These are phyloP conservation scores for Mycena latifolia DNA, from an alignment of 768 basidiomycete species.

Conservation along the genomic window DNA sequence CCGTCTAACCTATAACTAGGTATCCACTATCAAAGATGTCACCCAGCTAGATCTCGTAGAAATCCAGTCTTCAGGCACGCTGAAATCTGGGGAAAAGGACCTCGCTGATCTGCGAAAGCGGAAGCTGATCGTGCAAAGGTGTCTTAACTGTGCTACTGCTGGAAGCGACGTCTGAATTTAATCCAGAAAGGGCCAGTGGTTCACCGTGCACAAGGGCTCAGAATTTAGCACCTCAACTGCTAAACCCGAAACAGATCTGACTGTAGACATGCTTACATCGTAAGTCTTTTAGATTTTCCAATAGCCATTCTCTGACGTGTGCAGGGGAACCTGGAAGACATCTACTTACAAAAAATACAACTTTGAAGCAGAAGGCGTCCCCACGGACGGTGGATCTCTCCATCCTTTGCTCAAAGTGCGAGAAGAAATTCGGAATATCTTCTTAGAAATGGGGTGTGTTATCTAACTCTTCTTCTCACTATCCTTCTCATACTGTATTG, in stretches of 20 bases:
- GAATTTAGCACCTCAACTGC: slow-evolving; percentile 91
- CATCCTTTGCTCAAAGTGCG: slow-evolving; percentile 98
- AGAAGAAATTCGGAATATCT: slow-evolving; percentile 97
- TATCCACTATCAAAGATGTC: slow-evolving; percentile 72
- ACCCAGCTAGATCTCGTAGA: slow-evolving; percentile 83
- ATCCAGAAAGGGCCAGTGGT: slow-evolving; percentile 94
- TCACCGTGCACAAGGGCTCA: slow-evolving; percentile 86
- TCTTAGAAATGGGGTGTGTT: slow-evolving; percentile 98
- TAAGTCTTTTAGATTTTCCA: slow-evolving; percentile 53
- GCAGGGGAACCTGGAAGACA: slow-evolving; percentile 94
- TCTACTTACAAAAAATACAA: slow-evolving; percentile 98
- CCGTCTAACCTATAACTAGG: slow-evolving; percentile 54
- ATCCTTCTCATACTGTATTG: slow-evolving; percentile 1
- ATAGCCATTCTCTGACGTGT: slow-evolving; percentile 22
- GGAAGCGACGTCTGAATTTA: slow-evolving; percentile 20
- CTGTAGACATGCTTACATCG: slow-evolving; percentile 95
- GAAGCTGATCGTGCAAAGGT: slow-evolving; percentile 88
- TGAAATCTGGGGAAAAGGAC: slow-evolving; percentile 81
- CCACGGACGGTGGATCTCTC: slow-evolving; percentile 90
- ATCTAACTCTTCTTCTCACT: background rate
- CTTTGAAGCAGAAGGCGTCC: slow-evolving; percentile 95
- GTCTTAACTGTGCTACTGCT: background rate
- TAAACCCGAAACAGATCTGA: slow-evolving; percentile 97
- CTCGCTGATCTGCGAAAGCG: slow-evolving; percentile 92
- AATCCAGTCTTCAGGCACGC: slow-evolving; percentile 78